Conservation (phyloP, 305 asterid genomes). For the Vinca major region DNA sequence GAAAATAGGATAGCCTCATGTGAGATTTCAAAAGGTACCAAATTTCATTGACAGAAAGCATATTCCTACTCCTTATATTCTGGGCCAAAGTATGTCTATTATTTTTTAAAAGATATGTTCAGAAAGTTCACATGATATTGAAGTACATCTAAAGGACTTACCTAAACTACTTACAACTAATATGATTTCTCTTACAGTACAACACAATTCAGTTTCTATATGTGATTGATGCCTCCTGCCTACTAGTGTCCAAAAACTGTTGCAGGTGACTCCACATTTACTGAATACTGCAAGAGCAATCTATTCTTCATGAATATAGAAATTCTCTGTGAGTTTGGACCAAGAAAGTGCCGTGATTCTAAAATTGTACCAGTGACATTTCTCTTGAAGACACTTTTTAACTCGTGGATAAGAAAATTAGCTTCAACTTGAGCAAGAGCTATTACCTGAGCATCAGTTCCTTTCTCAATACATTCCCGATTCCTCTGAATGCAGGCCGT, state of each 20-base stretch:
- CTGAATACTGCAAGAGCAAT: neutral
- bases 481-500: slow-evolving; percentile 62
- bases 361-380: neutral
- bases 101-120: neutral
- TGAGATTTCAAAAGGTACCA: slow-evolving; percentile 3
- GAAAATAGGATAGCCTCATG: neutral
- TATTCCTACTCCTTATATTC: neutral
- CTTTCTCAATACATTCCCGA: slow-evolving; percentile 65
- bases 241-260: neutral
- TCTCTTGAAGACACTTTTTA: neutral
- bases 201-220: neutral
- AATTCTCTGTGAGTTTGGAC: neutral
- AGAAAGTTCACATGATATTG: slow-evolving; percentile 2
- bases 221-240: neutral
- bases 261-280: neutral
- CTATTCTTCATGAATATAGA: neutral
- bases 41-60: neutral
- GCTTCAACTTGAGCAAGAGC: neutral
- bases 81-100: neutral
- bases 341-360: neutral
- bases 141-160: neutral
- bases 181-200: neutral
- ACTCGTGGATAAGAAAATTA: neutral
- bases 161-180: neutral
- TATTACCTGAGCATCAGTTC: slow-evolving; percentile 76